Evolutionary conservation across 768 basidiomycete genomes (phyloP).

Genomic region (Terana coerulea): DNA sequence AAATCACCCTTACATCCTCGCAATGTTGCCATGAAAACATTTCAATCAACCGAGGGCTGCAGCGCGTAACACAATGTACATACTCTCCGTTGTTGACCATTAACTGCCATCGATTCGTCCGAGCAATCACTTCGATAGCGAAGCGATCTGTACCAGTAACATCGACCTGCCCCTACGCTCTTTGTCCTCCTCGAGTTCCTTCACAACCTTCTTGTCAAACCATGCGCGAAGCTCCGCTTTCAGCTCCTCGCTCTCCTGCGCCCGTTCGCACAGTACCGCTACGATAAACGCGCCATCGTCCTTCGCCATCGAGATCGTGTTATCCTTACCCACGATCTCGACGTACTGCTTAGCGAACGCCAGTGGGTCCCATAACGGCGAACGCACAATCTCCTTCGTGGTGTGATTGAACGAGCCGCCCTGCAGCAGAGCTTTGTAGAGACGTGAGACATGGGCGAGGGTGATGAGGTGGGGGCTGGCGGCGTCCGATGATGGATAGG

Average conservation of each 20-base stretch:
- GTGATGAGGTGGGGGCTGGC: conserved; percentile 66
- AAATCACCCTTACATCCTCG: too few relatives aligned
- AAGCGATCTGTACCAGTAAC: conserved; percentile 44
- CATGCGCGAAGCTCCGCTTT: conserved; percentile 41
- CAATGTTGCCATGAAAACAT: too few relatives aligned
- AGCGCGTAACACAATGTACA: too few relatives aligned
- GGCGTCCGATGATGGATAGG: conserved; percentile 54
- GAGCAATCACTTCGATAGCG: too few relatives aligned
- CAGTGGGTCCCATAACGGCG: conserved; percentile 51
- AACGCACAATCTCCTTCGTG: conserved; percentile 48
- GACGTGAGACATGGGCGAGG: conserved; percentile 73
- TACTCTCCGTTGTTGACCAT: too few relatives aligned
- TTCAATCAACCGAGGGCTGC: too few relatives aligned
- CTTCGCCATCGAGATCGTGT: conserved; percentile 51
- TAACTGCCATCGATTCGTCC: too few relatives aligned
- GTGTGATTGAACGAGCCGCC: conserved; percentile 83
- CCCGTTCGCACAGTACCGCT: conserved; percentile 58
- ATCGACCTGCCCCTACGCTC: conserved; percentile 69
- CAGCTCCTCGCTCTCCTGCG: conserved; percentile 43
- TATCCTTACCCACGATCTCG: conserved; percentile 47
- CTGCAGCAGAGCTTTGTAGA: conserved; percentile 88
- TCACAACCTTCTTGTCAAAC: conserved; percentile 50
- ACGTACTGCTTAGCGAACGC: conserved; percentile 61
- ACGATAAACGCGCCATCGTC: conserved; percentile 72
- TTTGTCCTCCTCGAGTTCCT: conserved; percentile 42